Conservation (phyloP, 805 yeast species). For the Saturnispora mendoncae region DNA sequence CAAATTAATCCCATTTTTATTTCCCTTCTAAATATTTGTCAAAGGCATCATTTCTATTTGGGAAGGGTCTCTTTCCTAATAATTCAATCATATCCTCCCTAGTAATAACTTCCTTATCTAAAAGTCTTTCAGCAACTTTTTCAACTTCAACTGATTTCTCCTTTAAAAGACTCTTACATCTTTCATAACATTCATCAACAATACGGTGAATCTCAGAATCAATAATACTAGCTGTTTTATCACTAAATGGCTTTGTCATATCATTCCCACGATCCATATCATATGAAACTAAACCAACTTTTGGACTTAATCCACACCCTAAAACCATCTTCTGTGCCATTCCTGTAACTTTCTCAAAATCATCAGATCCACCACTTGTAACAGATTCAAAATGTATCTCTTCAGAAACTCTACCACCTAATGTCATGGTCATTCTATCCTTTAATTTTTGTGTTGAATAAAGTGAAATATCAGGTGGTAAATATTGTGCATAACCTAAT, state of each 20-base stretch:
- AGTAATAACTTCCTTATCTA: slow-evolving; percentile 67
- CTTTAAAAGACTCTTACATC: slow-evolving; percentile 46
- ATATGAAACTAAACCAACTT: slow-evolving; percentile 54
- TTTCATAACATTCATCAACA: slow-evolving; percentile 54
- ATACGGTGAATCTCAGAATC: slow-evolving; percentile 63
- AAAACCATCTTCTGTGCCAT: slow-evolving; percentile 89
- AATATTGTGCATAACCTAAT: slow-evolving; percentile 89
- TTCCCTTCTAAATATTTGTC: slow-evolving; percentile 64
- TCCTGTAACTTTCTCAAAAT: slow-evolving; percentile 81
- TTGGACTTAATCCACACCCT: slow-evolving; percentile 78
- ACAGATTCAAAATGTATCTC: slow-evolving; percentile 81
- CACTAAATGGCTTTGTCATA: slow-evolving; percentile 59
- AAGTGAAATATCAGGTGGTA: slow-evolving; percentile 83
- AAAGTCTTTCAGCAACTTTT: slow-evolving; percentile 64
- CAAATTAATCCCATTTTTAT: slow-evolving; percentile 8
- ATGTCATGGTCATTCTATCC: slow-evolving; percentile 88
- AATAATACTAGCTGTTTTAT: slow-evolving; percentile 56
- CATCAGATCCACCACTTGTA: slow-evolving; percentile 89
- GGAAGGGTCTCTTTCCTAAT: slow-evolving; percentile 71
- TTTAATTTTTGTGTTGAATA: slow-evolving; percentile 64
- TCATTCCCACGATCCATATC: slow-evolving; percentile 42
- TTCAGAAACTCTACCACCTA: slow-evolving; percentile 90
- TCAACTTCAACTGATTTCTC: slow-evolving; percentile 56
- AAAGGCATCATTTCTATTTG: slow-evolving; percentile 77
- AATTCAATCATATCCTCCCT: slow-evolving; percentile 72